Conservation (phyloP, 1,284 basidiomycete species). For the Microbotryum saponariae region DNA sequence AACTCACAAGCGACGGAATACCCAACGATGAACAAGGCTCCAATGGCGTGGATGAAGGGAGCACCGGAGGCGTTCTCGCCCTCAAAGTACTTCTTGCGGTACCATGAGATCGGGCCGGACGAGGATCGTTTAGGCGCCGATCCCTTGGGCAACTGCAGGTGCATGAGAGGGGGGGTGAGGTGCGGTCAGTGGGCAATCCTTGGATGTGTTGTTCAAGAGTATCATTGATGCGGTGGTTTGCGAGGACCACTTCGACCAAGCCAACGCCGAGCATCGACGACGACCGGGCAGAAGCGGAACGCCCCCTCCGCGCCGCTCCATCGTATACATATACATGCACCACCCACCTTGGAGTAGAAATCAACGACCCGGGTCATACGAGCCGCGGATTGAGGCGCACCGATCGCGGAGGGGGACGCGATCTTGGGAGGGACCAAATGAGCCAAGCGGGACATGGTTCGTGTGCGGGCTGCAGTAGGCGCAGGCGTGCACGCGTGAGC, state of each 20-base stretch:
- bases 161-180: neutral
- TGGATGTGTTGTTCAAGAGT: neutral
- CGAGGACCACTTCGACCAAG: neutral
- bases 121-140: slow-evolving; percentile 23
- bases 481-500: neutral
- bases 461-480: neutral
- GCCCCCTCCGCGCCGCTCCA: neutral
- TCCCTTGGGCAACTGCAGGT: slow-evolving; percentile 38
- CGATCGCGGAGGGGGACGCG: slow-evolving; percentile 36
- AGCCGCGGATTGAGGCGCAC: slow-evolving; percentile 32
- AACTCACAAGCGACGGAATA: slow-evolving; percentile 34
- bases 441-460: slow-evolving; percentile 25
- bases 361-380: slow-evolving; percentile 38
- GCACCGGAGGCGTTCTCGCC: slow-evolving; percentile 37
- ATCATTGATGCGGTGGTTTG: neutral
- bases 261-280: neutral
- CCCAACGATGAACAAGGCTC: slow-evolving; percentile 37
- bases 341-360: slow-evolving; percentile 37
- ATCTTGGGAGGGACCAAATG: slow-evolving; percentile 38
- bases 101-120: slow-evolving; percentile 35
- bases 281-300: neutral
- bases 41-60: slow-evolving; percentile 36
- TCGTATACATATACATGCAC: too few species aligned
- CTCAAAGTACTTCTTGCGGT: slow-evolving; percentile 38
- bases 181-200: neutral